Evolutionary conservation across 108 stramenopile genomes (phyloP), one percentile per base, ranked within the genome.

Genomic region (Epithemia pelagica): DNA sequence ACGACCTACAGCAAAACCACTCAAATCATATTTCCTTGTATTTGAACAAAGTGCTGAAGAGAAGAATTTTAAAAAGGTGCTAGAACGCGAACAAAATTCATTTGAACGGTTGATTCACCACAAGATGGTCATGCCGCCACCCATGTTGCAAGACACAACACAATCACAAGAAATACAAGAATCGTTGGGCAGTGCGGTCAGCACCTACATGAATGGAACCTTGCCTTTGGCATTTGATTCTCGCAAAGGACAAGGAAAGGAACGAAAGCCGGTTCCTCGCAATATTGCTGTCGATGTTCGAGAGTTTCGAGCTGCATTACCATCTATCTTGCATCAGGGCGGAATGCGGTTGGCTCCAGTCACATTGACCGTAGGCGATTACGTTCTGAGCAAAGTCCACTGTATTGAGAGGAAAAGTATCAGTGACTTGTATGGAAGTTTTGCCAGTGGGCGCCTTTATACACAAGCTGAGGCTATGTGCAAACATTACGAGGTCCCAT

Each of bases 321-420:
- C 98, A 0, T 95, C 90, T n/a, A 88, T 98, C 58, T 78, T 99
- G 53, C 95, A 99, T 76, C 82, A 93, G 75, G 90, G 85, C 20
- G 96, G 95, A 21, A 86, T 96, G 82, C 67, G 83, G 27, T 59
- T 99, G 30, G 88, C 88, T 21, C 96, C 98, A 1, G 82, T 88
- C 26, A 97, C 96, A 25, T 73, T 99, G 15, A 81, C 81, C 21
- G 94, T 99, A 2, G 97, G 98, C 3, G 98, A 99, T 75, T 99
- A 91, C 62, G 91, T 99, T 2, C 74, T 99, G 58, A 87, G 96
- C 64, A 97, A 95, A 64, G 95, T 97, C 21, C 87, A 98, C 54
- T 96, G 95, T 58, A 82, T 99, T 0, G 98, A 99, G 70, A 72
- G 98, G 46, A 99, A 99, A 79, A 87, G 88, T 61, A 82, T 99